phyloP scores from a whole-genome alignment of 2,329 filamentous ascomycete genomes.

The Trichoderma sp. region DNA sequence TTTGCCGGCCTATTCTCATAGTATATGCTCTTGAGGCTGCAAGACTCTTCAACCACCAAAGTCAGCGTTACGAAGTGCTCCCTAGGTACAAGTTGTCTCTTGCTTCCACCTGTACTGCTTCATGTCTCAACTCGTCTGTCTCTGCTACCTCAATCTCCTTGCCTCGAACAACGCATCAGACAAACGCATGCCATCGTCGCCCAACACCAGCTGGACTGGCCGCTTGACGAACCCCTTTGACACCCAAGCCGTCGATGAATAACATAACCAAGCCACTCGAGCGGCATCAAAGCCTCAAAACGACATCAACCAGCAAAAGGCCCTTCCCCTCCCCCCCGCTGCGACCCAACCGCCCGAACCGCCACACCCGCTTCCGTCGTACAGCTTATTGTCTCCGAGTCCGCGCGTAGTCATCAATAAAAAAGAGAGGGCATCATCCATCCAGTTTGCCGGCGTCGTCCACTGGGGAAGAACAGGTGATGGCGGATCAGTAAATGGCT shows the following conservation, averaged over 20 bases:
- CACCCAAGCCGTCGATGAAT: background rate
- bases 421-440: background rate
- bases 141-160: background rate
- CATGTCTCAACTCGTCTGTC: background rate
- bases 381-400: background rate
- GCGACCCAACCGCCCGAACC: constrained; percentile 9
- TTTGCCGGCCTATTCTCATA: too few relatives aligned
- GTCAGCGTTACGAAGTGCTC: too few relatives aligned
- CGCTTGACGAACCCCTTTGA: background rate
- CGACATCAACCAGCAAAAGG: constrained; percentile 11
- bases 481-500: background rate
- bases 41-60: too few relatives aligned
- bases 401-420: background rate
- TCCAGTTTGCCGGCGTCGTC: background rate
- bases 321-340: background rate
- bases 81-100: too few relatives aligned
- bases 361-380: background rate
- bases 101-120: too few relatives aligned
- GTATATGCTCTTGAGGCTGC: too few relatives aligned
- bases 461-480: background rate
- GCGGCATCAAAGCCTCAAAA: background rate
- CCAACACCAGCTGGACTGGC: background rate
- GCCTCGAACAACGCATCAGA: constrained; percentile 14
- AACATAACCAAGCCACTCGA: background rate
- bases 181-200: background rate